Base-by-base conservation (phyloP, 768 basidiomycete species). In the Tylopilus vinaceipallidus region DNA sequence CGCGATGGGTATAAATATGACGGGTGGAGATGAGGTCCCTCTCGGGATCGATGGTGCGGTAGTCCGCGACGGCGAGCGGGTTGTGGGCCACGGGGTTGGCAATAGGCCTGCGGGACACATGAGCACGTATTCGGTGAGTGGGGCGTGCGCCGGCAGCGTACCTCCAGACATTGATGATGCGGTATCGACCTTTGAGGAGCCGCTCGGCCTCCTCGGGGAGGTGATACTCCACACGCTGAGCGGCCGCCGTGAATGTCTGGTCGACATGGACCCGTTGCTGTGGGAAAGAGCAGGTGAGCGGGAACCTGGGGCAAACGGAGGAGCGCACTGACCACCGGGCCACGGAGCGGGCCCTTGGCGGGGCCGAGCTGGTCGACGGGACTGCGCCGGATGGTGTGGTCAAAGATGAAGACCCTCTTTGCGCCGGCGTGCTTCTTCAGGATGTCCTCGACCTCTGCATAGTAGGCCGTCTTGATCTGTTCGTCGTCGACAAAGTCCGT, bases 151-250 rank as follows among this genome's bases (percentile, higher is more conserved):
- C 10, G 5, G n/a, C 3, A 13, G 38, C 53, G 38, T 9, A 63
- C 55, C 75, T 72, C 75, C 75, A 75, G 42, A 76, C 70, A 52
- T 77, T 77, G 59, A 77, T 73, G 56, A 76, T 73, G 42, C 71
- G 73, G 26, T 68, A 65, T 42, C 75, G 73, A 12, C 66, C 61
- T 49, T 71, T 64, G 46, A 77, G 63, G 17, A 76, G 67, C 14
- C 65, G 67, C 49, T 73, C 71, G 1, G 74, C 76, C 23, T 77
- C 75, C 11, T 65, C 68, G 5, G 65, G 65, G 19, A 71, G 68
- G 38, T 76, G 74, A 14, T 60, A 51, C 22, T 66, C 56, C 0
- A 78, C 74, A 6, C 76, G 72, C 17, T 55, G 52, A n/a, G 66
- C 59, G 7, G 67, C 64, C 0, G 75, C 66, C 4, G 54, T 53